Percentiles rank a stretch among this genome's conserved stretches.
phyloP scores from a whole-genome alignment of 306 rosid genomes.

The Quercus alba region DNA sequence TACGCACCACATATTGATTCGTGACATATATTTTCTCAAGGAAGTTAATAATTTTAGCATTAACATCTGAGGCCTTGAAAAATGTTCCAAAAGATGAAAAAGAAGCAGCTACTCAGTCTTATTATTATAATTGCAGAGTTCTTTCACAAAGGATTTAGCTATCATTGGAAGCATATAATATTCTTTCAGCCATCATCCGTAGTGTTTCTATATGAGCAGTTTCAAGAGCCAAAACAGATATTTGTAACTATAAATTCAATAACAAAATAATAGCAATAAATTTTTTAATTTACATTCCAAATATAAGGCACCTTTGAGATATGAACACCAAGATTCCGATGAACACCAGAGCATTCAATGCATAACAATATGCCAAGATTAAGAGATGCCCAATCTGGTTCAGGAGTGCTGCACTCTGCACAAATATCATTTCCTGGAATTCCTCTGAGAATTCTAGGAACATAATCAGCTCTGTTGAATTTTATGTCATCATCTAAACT shows the following conservation, averaged over 20 bases:
- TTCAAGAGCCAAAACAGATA: background rate
- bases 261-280: conserved; percentile 1
- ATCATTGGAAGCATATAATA: background rate
- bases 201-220: background rate
- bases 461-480: conserved; percentile 47
- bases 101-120: background rate
- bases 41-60: too few relatives aligned
- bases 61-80: too few relatives aligned
- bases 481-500: conserved; percentile 35
- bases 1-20: too few relatives aligned
- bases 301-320: conserved; percentile 72
- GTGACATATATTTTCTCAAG: too few relatives aligned
- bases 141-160: background rate
- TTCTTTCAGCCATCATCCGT: background rate
- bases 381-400: conserved; percentile 98
- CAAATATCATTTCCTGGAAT: conserved; percentile 90
- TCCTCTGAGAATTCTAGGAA: conserved; percentile 64
- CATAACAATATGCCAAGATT: conserved; percentile 91
- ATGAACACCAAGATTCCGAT: conserved; percentile 97
- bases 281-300: conserved; percentile 6
- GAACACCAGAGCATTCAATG: conserved; percentile 97
- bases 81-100: too few relatives aligned
- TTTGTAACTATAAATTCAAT: background rate
- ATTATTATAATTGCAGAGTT: background rate
- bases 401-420: conserved; percentile 85